Conservation (phyloP, 1,139 yeast species). For the Taphrina confusa region DNA sequence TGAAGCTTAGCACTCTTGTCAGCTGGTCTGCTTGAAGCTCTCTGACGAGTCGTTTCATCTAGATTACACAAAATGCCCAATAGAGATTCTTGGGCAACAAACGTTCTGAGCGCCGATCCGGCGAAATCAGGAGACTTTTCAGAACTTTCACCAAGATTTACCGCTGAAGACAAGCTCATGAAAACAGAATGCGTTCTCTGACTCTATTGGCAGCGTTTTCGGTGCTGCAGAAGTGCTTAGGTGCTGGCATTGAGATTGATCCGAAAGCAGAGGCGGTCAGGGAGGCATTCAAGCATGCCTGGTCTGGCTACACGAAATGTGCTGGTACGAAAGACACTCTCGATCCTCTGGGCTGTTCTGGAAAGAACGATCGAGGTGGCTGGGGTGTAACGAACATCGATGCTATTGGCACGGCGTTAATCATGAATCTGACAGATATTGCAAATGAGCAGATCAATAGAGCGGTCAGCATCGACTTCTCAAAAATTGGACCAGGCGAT, state of each 20-base stretch:
- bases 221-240: no score
- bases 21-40: no score
- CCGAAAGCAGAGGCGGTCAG: not conserved
- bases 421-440: slow-evolving; percentile 13
- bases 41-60: no score
- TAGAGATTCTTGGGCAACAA: no score
- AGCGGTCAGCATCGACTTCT: slow-evolving; percentile 53
- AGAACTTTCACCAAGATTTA: no score
- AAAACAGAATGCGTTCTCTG: no score
- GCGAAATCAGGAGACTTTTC: no score
- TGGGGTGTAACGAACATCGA: slow-evolving; percentile 24
- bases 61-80: no score
- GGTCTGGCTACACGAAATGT: slow-evolving; percentile 7
- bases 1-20: no score
- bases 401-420: slow-evolving; percentile 4
- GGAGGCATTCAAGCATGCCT: slow-evolving; percentile 9
- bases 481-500: slow-evolving; percentile 43
- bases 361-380: slow-evolving; percentile 8
- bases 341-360: not conserved
- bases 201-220: no score
- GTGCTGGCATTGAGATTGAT: not conserved
- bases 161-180: no score
- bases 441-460: slow-evolving; percentile 1
- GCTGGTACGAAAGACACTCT: slow-evolving; percentile 2
- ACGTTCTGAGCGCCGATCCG: no score